A percentile compares a stretch with the other conserved stretches of the same genome.
Conservation (phyloP, 345 rosid species). For the Aurinia saxatilis region DNA sequence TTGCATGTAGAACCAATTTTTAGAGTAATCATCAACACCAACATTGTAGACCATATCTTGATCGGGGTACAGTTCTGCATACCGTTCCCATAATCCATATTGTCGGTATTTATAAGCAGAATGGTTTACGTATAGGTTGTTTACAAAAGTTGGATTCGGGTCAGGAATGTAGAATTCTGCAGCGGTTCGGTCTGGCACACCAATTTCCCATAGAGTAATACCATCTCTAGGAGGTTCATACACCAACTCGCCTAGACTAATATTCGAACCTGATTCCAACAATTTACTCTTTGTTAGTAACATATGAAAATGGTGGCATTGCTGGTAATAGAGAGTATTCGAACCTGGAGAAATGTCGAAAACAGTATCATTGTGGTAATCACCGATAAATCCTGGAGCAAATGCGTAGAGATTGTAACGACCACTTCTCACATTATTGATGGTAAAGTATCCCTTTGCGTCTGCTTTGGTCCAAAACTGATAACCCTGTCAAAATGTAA, state of each 20-base stretch:
- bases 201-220: conserved; percentile 90
- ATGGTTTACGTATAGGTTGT: conserved; percentile 53
- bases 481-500: conserved; percentile 48
- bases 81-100: conserved; percentile 94
- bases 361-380: conserved; percentile 41
- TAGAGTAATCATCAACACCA: conserved; percentile 47
- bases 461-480: conserved; percentile 82
- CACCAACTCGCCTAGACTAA: conserved; percentile 48
- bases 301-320: neutral
- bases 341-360: conserved; percentile 52
- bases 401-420: conserved; percentile 65
- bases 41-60: conserved; percentile 60
- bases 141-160: conserved; percentile 50
- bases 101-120: conserved; percentile 55
- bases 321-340: neutral
- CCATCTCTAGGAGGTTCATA: conserved; percentile 85
- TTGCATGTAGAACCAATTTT: conserved; percentile 86
- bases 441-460: conserved; percentile 48
- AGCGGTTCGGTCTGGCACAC: conserved; percentile 79
- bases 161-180: conserved; percentile 82
- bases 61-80: conserved; percentile 64
- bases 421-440: conserved; percentile 41
- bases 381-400: conserved; percentile 80
- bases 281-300: neutral
- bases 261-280: conserved; percentile 34